phyloP scores from a whole-genome alignment of 2,329 filamentous ascomycete species.

The Hymenoscyphus albidus region DNA sequence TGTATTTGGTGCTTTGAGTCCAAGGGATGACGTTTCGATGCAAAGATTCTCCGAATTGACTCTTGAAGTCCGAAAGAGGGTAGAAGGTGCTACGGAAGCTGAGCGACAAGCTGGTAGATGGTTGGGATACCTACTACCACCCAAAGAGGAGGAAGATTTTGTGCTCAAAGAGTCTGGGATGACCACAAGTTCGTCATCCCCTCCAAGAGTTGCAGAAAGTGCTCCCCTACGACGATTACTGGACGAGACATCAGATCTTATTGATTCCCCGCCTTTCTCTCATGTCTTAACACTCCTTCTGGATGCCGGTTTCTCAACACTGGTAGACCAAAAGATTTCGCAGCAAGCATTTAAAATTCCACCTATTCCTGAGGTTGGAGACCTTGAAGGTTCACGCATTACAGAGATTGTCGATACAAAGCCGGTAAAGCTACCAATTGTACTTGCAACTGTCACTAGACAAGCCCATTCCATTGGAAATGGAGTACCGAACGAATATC shows the following conservation, averaged over 20 bases:
- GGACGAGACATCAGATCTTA: slow-evolving; percentile 91
- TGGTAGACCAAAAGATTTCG: slow-evolving; percentile 79
- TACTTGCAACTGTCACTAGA: slow-evolving; percentile 82
- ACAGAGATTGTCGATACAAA: slow-evolving; percentile 50
- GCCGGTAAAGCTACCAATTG: slow-evolving; percentile 74
- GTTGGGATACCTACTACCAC: slow-evolving; percentile 80
- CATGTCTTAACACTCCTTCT: slow-evolving; percentile 83
- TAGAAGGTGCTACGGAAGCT: slow-evolving; percentile 70
- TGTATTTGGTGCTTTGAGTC: slow-evolving; percentile 84
- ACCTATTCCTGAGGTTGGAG: slow-evolving; percentile 29
- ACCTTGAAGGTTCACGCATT: slow-evolving; percentile 35
- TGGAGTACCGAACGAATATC: slow-evolving; percentile 67
- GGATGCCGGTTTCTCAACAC: slow-evolving; percentile 78
- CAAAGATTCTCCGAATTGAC: slow-evolving; percentile 76
- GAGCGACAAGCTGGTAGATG: slow-evolving; percentile 59
- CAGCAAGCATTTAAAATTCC: slow-evolving; percentile 70
- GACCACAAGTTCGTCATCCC: slow-evolving; percentile 45
- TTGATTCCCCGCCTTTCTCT: slow-evolving; percentile 88
- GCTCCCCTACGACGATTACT: slow-evolving; percentile 74
- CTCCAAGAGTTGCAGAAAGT: slow-evolving; percentile 38
- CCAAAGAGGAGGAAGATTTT: slow-evolving; percentile 71
- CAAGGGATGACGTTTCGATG: slow-evolving; percentile 81
- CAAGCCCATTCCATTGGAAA: slow-evolving; percentile 88
- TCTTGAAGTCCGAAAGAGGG: slow-evolving; percentile 74
- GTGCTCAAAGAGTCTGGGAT: slow-evolving; percentile 87